A percentile compares a stretch with the other conserved stretches of the same genome.
Conservation (phyloP, 495 filamentous ascomycete species). For the Massariosphaeria phaeospora region DNA sequence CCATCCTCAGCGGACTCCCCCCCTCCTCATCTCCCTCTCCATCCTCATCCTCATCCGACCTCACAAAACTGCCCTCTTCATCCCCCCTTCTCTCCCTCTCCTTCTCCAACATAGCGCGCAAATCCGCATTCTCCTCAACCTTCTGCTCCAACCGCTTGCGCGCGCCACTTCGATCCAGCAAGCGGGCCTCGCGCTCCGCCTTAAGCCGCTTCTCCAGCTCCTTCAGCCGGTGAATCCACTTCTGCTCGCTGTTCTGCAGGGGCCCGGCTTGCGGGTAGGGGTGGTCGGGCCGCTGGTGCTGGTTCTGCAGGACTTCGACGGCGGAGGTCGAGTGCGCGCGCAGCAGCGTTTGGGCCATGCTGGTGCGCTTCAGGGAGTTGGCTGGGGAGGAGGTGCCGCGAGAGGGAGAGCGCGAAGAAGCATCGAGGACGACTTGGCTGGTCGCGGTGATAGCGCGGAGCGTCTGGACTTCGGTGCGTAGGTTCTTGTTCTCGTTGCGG, state of each 20-base stretch:
- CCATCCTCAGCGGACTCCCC: too few species aligned
- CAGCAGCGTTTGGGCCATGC: constrained; percentile 45
- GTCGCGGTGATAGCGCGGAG: constrained; percentile 46
- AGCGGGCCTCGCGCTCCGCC: constrained; percentile 78
- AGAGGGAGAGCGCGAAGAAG: constrained; percentile 25
- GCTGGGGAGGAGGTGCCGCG: constrained; percentile 13
- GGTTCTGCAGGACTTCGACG: constrained; percentile 37
- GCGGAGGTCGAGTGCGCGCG: constrained; percentile 49
- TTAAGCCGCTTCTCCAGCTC: constrained; percentile 87
- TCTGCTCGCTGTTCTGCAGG: constrained; percentile 52
- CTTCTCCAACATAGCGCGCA: constrained; percentile 64
- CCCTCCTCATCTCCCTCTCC: constrained; percentile 4
- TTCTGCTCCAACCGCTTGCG: constrained; percentile 80
- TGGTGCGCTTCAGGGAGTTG: constrained; percentile 29
- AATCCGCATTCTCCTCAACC: constrained; percentile 67
- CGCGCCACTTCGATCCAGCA: constrained; percentile 77
- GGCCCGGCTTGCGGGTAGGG: constrained; percentile 29
- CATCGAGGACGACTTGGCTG: constrained; percentile 22
- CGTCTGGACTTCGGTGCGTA: constrained; percentile 78
- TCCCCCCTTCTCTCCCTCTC: constrained; percentile 49
- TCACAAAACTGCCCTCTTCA: constrained; percentile 1
- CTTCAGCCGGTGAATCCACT: constrained; percentile 76
- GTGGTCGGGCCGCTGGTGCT: constrained; percentile 19
- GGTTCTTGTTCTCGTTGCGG: constrained; percentile 69
- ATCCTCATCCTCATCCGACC: too few species aligned